Evolutionary conservation across 2,329 filamentous ascomycete genomes (phyloP), one percentile per base, ranked within the genome.

Genomic region (Rasamsonia emersonii): DNA sequence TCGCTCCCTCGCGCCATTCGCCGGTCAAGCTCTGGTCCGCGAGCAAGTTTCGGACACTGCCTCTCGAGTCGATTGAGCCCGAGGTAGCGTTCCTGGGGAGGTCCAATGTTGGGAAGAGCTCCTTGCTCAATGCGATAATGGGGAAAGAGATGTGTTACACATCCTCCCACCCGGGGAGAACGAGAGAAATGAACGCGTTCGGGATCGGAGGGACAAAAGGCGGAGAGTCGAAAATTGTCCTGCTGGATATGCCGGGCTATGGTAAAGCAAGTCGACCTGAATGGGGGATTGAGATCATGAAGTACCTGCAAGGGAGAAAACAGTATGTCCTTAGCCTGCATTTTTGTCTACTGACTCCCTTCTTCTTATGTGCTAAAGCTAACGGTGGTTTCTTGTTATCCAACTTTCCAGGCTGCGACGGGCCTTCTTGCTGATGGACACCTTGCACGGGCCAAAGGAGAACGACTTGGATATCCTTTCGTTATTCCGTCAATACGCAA

Each of bases 181-280:
- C 79, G 4, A 65, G 65, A 38, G 70, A 71, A 11, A 79, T 83
- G 74, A 80, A 81, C 41, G 73, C 74, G 0, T 82, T 77, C 50
- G 71, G 70, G 2, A 64, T 81, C 13, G 65, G 74, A n/a, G 60
- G 62, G n/a, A 58, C 52, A 28, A 65, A 56, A 33, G 55, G 53
- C 6, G 57, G 61, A 32, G 51, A 62, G 37, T 51, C 55, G 11
- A 67, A 62, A 41, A 48, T 81, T 17, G 68, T 77, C 0, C 64
- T 85, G 19, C 62, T 84, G 13, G 79, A 85, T 52, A 80, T 80
- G 71, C 80, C 79, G 1, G 79, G 79, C 0, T 84, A 84, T 47
- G 79, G 79, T 3, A 68, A 73, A 35, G 77, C 70, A 1, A 76
- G 73, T 46, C 58, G 69, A 19, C 53, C 63, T 6, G 71, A 74